Evolutionary conservation across 2,329 filamentous ascomycete genomes (phyloP), one percentile per base, ranked within the genome.

Genomic region (Drechslerella coelobrocha): DNA sequence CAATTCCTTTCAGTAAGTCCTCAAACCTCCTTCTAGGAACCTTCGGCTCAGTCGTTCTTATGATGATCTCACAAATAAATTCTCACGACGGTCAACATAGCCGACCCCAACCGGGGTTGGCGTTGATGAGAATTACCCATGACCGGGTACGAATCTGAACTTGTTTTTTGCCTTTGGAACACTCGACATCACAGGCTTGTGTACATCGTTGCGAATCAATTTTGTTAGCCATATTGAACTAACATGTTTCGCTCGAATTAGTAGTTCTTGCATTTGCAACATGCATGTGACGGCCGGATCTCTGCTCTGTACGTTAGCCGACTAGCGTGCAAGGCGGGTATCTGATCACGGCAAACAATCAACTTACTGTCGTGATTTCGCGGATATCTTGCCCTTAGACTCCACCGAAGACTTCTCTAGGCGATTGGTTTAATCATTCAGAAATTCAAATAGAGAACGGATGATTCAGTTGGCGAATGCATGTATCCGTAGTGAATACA

Each of bases 21-120:
- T 14, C 31, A 41, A 21, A 2, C 1, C 9, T 19, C 10, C 37
- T 19, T 21, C 43, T n/a, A n/a, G n/a, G n/a, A n/a, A n/a, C n/a
- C n/a, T n/a, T n/a, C n/a, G n/a, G n/a, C n/a, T n/a, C n/a, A n/a
- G n/a, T n/a, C n/a, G n/a, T 37, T 6, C 59, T 53, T 47, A 73
- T 75, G 75, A 76, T 76, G 75, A 76, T 68, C 65, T 52, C 59
- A 61, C 59, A 72, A 37, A 66, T 68, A 66, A 65, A 68, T 74
- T 74, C 74, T 76, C 75, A 76, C 75, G 75, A 76, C 75, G 75
- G 75, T 76, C 75, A 74, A 73, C 75, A 76, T 76, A 76, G 57
- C 72, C 61, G 63, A 45, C 51, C 43, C 31, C n/a, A 56, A 48
- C 19, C 19, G 4, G 4, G 52, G 45, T 61, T 73, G 72, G 73